Conservation (phyloP, 2,329 filamentous ascomycete genomes). For the Aspergillus niger region DNA sequence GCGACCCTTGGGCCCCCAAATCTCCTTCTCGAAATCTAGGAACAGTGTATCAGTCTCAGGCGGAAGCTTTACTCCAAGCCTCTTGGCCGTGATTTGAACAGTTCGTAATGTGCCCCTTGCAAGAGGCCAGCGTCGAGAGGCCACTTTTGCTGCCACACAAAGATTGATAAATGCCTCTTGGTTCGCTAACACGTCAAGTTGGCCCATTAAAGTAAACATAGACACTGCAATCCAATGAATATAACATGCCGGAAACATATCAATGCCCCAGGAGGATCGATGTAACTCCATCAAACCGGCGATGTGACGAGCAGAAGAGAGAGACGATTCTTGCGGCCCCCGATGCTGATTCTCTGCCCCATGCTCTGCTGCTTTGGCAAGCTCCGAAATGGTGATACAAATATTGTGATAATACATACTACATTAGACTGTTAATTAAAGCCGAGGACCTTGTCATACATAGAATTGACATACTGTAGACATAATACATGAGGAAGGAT, state of each 20-base stretch:
- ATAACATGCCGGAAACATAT: slow-evolving; percentile 26
- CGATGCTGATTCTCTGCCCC: not conserved
- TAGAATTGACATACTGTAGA: not conserved
- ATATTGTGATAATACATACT: not conserved
- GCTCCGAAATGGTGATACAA: not conserved
- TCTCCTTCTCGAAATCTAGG: slow-evolving; percentile 19
- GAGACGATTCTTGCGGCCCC: slow-evolving; percentile 14
- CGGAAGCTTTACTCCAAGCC: slow-evolving; percentile 18
- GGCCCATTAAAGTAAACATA: slow-evolving; percentile 25
- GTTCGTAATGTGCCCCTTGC: slow-evolving; percentile 26
- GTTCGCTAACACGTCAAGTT: slow-evolving; percentile 15
- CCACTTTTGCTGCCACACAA: slow-evolving; percentile 15
- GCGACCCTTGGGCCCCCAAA: slow-evolving; percentile 20
- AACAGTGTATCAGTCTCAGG: slow-evolving; percentile 19
- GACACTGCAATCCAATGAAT: slow-evolving; percentile 29
- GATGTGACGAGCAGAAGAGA: slow-evolving; percentile 22
- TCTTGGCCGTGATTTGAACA: slow-evolving; percentile 23
- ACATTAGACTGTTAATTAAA: not conserved
- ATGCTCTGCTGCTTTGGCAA: not conserved
- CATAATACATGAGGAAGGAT: not conserved
- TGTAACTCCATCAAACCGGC: slow-evolving; percentile 21
- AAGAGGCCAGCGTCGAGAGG: slow-evolving; percentile 22
- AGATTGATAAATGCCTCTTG: slow-evolving; percentile 22
- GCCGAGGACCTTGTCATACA: no score
- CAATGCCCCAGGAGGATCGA: slow-evolving; percentile 27